A percentile compares a stretch with the other conserved stretches of the same genome.
These are phyloP conservation scores for Magnolia kwangsiensis DNA, from an alignment of 164 flowering plant genomes.

Conservation along the genomic window DNA sequence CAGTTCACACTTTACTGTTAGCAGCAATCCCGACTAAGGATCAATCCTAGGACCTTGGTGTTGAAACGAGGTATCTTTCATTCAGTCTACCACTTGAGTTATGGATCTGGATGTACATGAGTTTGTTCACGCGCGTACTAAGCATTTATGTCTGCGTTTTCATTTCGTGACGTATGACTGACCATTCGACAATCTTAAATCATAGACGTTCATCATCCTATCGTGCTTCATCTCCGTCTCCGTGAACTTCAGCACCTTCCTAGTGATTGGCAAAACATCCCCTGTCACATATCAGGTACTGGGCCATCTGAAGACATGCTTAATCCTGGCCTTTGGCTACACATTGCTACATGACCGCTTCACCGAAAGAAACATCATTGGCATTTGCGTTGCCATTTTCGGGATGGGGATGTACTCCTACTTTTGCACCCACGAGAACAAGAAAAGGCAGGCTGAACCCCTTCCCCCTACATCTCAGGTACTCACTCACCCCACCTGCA, in stretches of 20 bases:
- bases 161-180: no score
- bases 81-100: no score
- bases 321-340: conserved; percentile 85
- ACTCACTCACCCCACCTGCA: conserved; percentile 3
- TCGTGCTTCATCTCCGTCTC: conserved; percentile 86
- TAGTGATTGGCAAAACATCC: conserved; percentile 93
- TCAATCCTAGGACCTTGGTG: no score
- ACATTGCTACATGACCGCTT: conserved; percentile 91
- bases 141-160: no score
- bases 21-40: no score
- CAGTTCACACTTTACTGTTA: no score
- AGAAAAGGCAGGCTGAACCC: conserved; percentile 47
- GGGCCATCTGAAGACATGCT: conserved; percentile 96
- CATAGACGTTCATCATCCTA: conserved; percentile 73
- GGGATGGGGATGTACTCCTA: conserved; percentile 93
- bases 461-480: conserved; percentile 52
- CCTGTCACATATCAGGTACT: conserved; percentile 97
- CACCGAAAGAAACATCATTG: conserved; percentile 77
- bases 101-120: no score
- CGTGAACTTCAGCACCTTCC: conserved; percentile 92
- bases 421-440: conserved; percentile 65
- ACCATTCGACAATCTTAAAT: no score
- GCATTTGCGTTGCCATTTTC: conserved; percentile 67
- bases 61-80: no score
- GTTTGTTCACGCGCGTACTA: no score